Base-by-base conservation (phyloP, 345 rosid genomes). In the Eucalyptus pauciflora region DNA sequence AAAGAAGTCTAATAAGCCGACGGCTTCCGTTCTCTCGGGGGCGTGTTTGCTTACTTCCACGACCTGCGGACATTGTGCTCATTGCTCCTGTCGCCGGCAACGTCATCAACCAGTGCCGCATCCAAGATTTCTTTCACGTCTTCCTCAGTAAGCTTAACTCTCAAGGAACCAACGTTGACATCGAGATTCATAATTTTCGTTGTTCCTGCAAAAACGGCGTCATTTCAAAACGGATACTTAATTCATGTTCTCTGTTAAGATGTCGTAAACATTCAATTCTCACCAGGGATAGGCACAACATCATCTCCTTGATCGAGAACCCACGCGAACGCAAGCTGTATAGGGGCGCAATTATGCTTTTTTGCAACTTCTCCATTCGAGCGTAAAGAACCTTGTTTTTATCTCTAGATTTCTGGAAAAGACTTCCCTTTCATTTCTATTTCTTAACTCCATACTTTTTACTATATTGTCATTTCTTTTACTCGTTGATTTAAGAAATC, bases 311-410 rank as follows among this genome's bases (percentile, higher is more conserved):
- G 94, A 45, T 90, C 90, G 46, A 92, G 91, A 86, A 93, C 62
- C 94, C 94, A 92, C 2, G 93, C 90, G 69, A 94, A 92, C 15
- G 94, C 93, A 25, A 92, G 93, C 86, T 91, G 94, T 62, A 89
- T 86, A n/a, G 95, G 87, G 33, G 52, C 86, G 86, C 95, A 94
- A 79, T 85, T 79, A 29, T 89, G 88, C 85, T 92, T 88, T 20
- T 51, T 22, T 7, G 95, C 93, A 92, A 50, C 50, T 90, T 86
- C 86, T 90, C 89, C 5, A 92, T 10, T 56, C 92, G 48, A 37
- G 48, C 31, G 50, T 48, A 76, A 89, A 92, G 8, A 92, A 50
- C 52, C 83, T 88, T 93, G 81, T 88, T 88, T 16, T 80, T 88
- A 13, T 88, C 49, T 10, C 49, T 48, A 48, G 49, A 48, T 48